phyloP scores from a whole-genome alignment of 495 filamentous ascomycete genomes.

The Neurospora sp. region DNA sequence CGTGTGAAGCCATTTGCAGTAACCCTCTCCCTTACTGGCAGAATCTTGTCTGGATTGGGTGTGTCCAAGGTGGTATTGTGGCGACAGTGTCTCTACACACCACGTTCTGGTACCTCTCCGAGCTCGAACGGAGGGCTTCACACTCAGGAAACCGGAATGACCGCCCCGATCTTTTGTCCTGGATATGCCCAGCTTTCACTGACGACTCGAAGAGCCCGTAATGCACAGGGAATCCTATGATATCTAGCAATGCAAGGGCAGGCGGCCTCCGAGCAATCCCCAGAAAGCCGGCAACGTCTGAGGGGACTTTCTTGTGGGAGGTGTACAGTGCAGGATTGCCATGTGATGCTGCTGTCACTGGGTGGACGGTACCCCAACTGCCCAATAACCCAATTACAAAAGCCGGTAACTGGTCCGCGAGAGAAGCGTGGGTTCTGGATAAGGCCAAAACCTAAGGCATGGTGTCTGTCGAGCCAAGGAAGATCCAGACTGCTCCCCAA shows the following conservation, averaged over 20 bases:
- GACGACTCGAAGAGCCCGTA: not conserved
- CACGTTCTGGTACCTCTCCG: not conserved
- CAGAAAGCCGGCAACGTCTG: not conserved
- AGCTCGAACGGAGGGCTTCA: not conserved
- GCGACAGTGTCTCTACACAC: not conserved
- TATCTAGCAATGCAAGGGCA: not conserved
- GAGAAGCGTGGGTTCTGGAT: not conserved
- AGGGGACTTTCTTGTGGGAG: not conserved
- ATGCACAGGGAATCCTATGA: not conserved
- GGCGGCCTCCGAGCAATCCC: not conserved
- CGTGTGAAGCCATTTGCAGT: not conserved
- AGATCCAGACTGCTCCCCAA: not conserved
- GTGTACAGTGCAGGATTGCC: not conserved
- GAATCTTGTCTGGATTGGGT: not conserved
- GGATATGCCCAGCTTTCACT: not conserved
- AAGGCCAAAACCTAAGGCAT: not conserved
- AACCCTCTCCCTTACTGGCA: not conserved
- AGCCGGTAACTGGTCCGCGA: not conserved
- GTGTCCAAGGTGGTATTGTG: not conserved
- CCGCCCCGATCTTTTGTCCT: not conserved
- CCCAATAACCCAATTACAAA: not conserved
- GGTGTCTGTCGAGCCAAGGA: not conserved
- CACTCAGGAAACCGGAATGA: not conserved
- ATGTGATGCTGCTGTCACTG: not conserved
- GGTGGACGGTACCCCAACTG: not conserved